phyloP scores from a whole-genome alignment of 768 basidiomycete species.

The Leucosporidium yakuticum region DNA sequence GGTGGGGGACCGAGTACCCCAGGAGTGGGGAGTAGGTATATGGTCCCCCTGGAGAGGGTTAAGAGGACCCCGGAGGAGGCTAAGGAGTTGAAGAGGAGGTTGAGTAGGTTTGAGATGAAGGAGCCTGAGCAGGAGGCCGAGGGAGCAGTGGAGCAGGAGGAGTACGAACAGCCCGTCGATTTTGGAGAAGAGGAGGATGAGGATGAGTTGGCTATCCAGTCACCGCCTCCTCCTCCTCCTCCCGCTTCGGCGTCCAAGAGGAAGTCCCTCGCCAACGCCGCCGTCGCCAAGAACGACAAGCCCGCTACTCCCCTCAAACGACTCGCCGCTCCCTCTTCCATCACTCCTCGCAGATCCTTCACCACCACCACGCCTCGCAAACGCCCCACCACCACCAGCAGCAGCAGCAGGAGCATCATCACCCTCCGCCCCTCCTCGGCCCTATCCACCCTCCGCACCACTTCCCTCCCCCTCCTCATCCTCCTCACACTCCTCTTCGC shows the following conservation, averaged over 20 bases:
- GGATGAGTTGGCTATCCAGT: not conserved
- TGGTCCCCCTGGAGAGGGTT: not conserved
- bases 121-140: not conserved
- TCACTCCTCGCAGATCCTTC: constrained; percentile 2
- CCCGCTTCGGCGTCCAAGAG: no score
- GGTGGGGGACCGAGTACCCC: not conserved
- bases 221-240: not conserved
- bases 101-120: not conserved
- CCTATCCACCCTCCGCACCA: not conserved
- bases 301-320: not conserved
- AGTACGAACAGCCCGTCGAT: not conserved
- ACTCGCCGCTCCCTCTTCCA: not conserved
- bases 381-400: constrained; percentile 20
- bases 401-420: not conserved
- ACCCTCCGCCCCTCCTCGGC: not conserved
- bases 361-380: constrained; percentile 17
- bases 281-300: not conserved
- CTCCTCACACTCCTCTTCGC: constrained; percentile 7
- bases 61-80: not conserved
- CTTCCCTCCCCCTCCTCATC: not conserved
- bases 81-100: not conserved
- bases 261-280: not conserved
- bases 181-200: not conserved
- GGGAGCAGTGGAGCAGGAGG: not conserved
- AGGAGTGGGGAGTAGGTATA: not conserved